Evolutionary conservation across 306 rosid genomes (phyloP), one percentile per base, ranked within the genome.

Genomic region (Oemleria cerasiformis): DNA sequence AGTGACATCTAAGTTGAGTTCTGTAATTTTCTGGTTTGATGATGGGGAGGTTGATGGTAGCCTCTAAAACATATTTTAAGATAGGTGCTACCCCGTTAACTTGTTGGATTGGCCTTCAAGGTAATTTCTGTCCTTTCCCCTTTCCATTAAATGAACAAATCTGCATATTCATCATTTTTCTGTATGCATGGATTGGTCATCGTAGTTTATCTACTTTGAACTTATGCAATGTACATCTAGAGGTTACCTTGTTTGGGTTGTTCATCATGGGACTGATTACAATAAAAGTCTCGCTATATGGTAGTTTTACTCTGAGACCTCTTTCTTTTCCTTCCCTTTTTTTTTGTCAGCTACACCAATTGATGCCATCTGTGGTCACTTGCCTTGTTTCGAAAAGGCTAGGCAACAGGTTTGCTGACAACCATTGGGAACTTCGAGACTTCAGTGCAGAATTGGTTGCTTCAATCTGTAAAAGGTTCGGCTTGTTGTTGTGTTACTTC

Each of bases 301-400:
- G 14, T 6, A 61, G 44, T 61, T 65, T 7, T n/a, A 63, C 6
- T 73, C 71, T 75, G 71, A 77, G 51, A 84, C 34, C 10, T 23
- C 13, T 50, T 72, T 60, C 49, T 69, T 44, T 45, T 20, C 25
- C 0, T 13, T 5, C 14, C 40, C n/a, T 10, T 25, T 60, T 16
- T 39, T 36, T 65, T 4, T 23, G 25, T 73, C 92, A 91, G 97
- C 84, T 91, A 12, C 97, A 91, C 78, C 97, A 91, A 77, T 88
- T 91, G 95, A 91, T 91, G 97, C 97, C 97, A 67, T 88, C 97
- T 76, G 87, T 91, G 78, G 95, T 88, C 49, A 91, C 97, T 69
- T 91, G 97, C 85, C 95, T 91, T 68, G 97, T 91, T 75, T 86
- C 95, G 14, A 88, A 82, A 82, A 85, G 95, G 77, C 82, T 91